phyloP scores from a whole-genome alignment of 345 rosid species.

The Aquilaria malaccensis region DNA sequence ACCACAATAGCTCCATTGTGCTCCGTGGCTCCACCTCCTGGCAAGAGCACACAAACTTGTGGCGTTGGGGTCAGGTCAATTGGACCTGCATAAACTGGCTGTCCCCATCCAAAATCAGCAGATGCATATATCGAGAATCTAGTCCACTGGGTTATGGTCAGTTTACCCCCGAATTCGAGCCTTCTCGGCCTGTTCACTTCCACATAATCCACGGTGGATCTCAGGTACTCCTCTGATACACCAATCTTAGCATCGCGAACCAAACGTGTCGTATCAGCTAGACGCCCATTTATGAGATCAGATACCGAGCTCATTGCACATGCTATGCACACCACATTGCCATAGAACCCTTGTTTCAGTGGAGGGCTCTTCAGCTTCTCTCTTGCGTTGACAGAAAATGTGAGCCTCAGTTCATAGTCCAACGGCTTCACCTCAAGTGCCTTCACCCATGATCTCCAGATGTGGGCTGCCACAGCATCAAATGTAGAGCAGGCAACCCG shows the following conservation, averaged over 20 bases:
- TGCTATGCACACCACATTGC: constrained; percentile 77
- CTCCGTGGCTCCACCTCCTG: constrained; percentile 43
- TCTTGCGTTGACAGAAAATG: constrained; percentile 79
- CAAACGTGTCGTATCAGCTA: constrained; percentile 41
- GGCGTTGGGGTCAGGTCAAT: constrained; percentile 89
- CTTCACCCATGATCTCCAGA: constrained; percentile 93
- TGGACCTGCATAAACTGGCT: constrained; percentile 75
- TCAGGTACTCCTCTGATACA: constrained; percentile 66
- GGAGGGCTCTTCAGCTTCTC: constrained; percentile 52
- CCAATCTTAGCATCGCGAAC: constrained; percentile 59
- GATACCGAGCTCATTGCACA: constrained; percentile 58
- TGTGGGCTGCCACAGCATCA: constrained; percentile 85
- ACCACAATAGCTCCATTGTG: constrained; percentile 51
- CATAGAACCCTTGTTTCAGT: constrained; percentile 63
- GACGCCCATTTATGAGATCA: constrained; percentile 41
- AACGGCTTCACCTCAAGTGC: constrained; percentile 70
- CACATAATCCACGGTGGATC: constrained; percentile 63
- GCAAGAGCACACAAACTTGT: constrained; percentile 82
- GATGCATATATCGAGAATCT: constrained; percentile 70
- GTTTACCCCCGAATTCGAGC: constrained; percentile 85
- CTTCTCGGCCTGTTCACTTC: constrained; percentile 58
- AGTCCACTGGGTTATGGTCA: constrained; percentile 93
- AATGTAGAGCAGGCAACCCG: constrained; percentile 47
- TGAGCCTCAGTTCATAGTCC: constrained; percentile 66
- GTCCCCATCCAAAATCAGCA: constrained; percentile 93